Percentiles rank a stretch among this genome's conserved stretches.
These are phyloP conservation scores for Boechera stricta DNA, from an alignment of 345 rosid genomes.

Conservation along the genomic window DNA sequence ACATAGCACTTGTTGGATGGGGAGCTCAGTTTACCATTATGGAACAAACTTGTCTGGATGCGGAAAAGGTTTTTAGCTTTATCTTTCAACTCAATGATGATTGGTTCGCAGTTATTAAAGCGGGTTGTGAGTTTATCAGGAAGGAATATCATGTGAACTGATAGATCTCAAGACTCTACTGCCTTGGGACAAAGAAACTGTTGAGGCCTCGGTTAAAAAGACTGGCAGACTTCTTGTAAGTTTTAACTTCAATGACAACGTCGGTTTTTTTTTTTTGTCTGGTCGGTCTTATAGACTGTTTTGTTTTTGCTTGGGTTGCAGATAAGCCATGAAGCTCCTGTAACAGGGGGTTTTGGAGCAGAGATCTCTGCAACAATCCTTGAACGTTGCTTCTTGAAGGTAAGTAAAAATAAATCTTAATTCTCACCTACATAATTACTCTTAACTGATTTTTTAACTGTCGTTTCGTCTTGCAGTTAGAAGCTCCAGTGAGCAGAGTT, in stretches of 20 bases:
- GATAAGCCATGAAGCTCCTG: conserved; percentile 95
- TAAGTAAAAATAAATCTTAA: conserved; percentile 14
- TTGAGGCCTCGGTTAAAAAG: conserved; percentile 82
- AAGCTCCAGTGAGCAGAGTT: conserved; percentile 85
- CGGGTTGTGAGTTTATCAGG: conserved; percentile 49
- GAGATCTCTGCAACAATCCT: conserved; percentile 88
- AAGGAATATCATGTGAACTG: conserved; percentile 90
- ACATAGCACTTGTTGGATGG: conserved; percentile 94
- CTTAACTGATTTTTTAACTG: not conserved
- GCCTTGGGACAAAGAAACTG: conserved; percentile 95
- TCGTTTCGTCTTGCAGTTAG: conserved; percentile 57
- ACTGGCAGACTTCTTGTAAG: conserved; percentile 89
- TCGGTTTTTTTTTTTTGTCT: not conserved
- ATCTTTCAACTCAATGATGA: not conserved
- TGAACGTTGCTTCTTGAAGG: conserved; percentile 86
- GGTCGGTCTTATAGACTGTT: conserved; percentile 7
- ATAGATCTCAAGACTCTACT: conserved; percentile 81
- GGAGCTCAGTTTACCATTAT: conserved; percentile 88
- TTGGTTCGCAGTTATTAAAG: not conserved
- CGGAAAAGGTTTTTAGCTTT: conserved; percentile 59
- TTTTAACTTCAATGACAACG: not conserved
- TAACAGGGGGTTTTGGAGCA: conserved; percentile 96
- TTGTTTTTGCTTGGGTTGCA: conserved; percentile 41
- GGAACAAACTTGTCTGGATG: conserved; percentile 86
- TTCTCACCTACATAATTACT: not conserved